Base-by-base conservation (phyloP, 306 rosid genomes). In the Medicago ruthenica region DNA sequence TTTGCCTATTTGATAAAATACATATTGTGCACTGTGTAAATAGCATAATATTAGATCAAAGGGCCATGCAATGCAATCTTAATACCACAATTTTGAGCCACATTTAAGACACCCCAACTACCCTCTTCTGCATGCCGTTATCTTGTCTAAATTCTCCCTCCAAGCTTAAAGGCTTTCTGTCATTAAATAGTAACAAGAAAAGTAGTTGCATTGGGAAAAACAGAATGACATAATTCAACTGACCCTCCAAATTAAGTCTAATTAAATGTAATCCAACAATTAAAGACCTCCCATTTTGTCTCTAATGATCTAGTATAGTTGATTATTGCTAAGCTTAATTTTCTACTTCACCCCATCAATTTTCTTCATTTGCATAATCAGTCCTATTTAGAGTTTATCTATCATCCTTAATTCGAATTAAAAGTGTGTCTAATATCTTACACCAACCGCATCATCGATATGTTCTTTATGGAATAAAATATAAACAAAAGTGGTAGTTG, bases 71-170 rank as follows among this genome's bases (percentile, higher is more conserved):
- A 78, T 53, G 72, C 64, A 68, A 77, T 69, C 21, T 50, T 66
- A 10, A 11, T 45, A 50, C 11, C 37, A 63, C 22, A 39, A 8
- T 31, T 58, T 42, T 1, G 67, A 21, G 21, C 18, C 42, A 80
- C 89, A 84, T 83, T 87, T 79, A 91, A 81, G 81, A 71, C 79
- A 62, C 80, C 20, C 45, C 77, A 83, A 78, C 88, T 83, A 77
- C 85, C 89, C 81, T 48, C 76, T 79, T 75, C 79, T 68, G 80
- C 78, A 51, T 78, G 77, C 77, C 80, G 57, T 76, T 75, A 59
- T 64, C 74, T 81, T 82, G 82, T 69, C 73, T 67, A 17, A 31
- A 70, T 83, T 85, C 85, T 85, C 83, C 89, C 62, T 75, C 81
- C 65, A 76, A 69, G 74, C 77, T 39, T 69, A 70, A 80, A 82